phyloP scores from a whole-genome alignment of 768 basidiomycete genomes.

The Tylopilus felleus region DNA sequence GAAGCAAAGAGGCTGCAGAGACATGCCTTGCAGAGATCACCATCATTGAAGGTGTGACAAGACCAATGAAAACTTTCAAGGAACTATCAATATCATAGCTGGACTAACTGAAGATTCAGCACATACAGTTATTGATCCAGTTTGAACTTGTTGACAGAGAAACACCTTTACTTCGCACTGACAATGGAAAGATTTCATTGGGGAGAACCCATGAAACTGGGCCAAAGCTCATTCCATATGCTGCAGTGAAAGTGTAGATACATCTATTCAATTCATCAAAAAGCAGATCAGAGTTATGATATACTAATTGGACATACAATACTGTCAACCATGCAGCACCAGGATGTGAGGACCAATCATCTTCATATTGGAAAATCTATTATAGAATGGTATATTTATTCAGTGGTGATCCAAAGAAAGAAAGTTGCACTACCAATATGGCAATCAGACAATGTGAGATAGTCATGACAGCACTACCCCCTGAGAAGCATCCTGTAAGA shows the following conservation, averaged over 20 bases:
- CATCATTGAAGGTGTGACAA: conserved; percentile 67
- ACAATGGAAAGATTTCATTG: conserved; percentile 77
- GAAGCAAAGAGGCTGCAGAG: neutral
- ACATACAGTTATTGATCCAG: conserved; percentile 78
- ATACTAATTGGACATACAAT: conserved; percentile 39
- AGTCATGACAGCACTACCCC: conserved; percentile 64
- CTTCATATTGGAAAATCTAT: conserved; percentile 48
- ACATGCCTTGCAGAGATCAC: conserved; percentile 56
- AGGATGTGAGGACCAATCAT: conserved; percentile 56
- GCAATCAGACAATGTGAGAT: conserved; percentile 64
- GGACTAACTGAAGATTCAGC: neutral
- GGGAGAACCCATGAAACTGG: conserved; percentile 85
- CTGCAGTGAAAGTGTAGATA: conserved; percentile 71
- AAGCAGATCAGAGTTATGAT: neutral
- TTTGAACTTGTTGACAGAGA: conserved; percentile 82
- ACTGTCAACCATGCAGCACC: conserved; percentile 69
- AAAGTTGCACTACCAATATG: conserved; percentile 43
- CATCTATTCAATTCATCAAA: conserved; percentile 35
- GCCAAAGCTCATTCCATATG: conserved; percentile 75
- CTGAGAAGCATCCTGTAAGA: conserved; percentile 18
- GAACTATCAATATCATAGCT: conserved; percentile 2
- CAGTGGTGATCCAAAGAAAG: neutral
- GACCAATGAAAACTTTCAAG: conserved; percentile 64
- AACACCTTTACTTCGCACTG: conserved; percentile 78
- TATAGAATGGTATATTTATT: neutral